Evolutionary conservation across 139 green algal genomes (phyloP).

Genomic region (Tetratostichococcus sp.): DNA sequence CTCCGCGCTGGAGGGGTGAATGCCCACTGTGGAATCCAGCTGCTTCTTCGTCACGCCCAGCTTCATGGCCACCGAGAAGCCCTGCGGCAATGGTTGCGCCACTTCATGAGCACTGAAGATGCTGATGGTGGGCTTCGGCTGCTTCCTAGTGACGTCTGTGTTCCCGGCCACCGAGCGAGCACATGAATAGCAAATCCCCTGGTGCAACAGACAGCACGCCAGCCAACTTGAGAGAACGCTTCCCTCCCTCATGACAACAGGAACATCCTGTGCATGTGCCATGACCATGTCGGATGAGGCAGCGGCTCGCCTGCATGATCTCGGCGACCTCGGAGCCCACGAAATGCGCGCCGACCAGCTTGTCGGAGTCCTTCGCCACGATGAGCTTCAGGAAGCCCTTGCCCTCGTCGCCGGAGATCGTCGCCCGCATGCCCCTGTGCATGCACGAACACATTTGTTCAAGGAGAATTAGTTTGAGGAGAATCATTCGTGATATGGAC

Average conservation of each 20-base stretch:
- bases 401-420: conserved; percentile 67
- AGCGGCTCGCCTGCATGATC: conserved; percentile 88
- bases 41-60: conserved; percentile 84
- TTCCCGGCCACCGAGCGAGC: conserved; percentile 81
- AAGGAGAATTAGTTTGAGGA: too few relatives aligned
- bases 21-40: conserved; percentile 89
- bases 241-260: too few relatives aligned
- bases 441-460: background rate
- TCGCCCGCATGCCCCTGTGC: conserved; percentile 84
- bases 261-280: too few relatives aligned
- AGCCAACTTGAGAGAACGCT: too few relatives aligned
- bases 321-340: conserved; percentile 84
- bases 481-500: too few relatives aligned
- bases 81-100: conserved; percentile 54
- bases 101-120: conserved; percentile 62
- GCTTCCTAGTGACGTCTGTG: conserved; percentile 72
- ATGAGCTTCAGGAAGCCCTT: conserved; percentile 76
- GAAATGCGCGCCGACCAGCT: conserved; percentile 91
- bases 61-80: conserved; percentile 92
- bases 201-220: too few relatives aligned
- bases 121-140: conserved; percentile 79
- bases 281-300: too few relatives aligned
- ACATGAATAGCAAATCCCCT: too few relatives aligned
- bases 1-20: conserved; percentile 92
- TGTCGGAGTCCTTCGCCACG: conserved; percentile 70